Base-by-base conservation (phyloP, 208 protist genomes). In the Crithidia fasciculata region DNA sequence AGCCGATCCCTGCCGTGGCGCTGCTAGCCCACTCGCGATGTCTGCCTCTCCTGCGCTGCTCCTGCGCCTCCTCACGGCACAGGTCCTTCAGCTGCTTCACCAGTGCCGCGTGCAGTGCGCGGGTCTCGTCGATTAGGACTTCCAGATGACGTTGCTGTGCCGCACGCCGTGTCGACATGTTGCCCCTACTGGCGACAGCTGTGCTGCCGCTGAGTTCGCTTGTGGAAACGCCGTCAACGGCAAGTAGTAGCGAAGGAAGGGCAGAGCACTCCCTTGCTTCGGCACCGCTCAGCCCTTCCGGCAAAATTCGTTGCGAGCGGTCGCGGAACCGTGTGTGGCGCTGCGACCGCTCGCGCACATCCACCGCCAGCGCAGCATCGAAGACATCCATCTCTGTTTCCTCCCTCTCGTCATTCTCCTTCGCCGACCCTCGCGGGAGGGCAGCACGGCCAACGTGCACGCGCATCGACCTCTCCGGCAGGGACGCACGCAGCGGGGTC, bases 71-170 rank as follows among this genome's bases (percentile, higher is more conserved):
- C 45, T 54, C 45, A 3, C 37, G 37, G 12, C 72, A 47, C 39
- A 77, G 52, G 4, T 77, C 64, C 13, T 53, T 28, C 18, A 77
- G 57, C 44, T 77, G 64, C 47, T 77, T 5, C 57, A 28, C 59
- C n/a, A 77, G 39, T 3, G 57, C 55, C 16, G 55, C 50, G n/a
- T 72, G 72, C 49, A 77, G 57, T 12, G 0, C 40, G 58, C 52
- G 64, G 18, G 56, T 77, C 56, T 77, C 72, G 13, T 16, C 4
- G 39, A 77, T n/a, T 10, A 77, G 45, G n/a, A 4, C 19, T 18
- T 54, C 28, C 47, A 77, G 7, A 40, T 61, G 62, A 8, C 41
- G 64, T 6, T 67, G 0, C 40, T 58, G 45, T 13, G 52, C 47
- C 9, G 66, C 49, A 16, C 49, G 72, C 13, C 18, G 28, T 40